Evolutionary conservation across 2,329 filamentous ascomycete genomes (phyloP), one percentile per base, ranked within the genome.

Genomic region (Clonostachys chloroleuca): DNA sequence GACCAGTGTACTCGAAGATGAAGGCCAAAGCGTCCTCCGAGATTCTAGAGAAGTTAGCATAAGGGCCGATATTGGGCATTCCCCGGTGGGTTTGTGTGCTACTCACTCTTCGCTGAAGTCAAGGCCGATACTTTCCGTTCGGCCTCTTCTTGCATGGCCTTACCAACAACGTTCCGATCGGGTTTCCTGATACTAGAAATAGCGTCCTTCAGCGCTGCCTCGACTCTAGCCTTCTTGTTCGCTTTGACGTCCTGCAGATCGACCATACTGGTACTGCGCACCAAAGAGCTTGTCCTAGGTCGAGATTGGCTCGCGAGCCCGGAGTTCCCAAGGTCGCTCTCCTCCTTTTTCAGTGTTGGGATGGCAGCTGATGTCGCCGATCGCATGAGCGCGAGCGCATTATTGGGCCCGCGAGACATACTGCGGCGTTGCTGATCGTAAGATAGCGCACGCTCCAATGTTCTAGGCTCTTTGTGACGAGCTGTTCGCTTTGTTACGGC

Each of bases 141-240:
- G 5, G 81, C 77, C 24, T 81, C 84, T 53, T 89, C 86, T 5
- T 78, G 81, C 48, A 87, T 73, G 36, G 81, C 77, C 56, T 83
- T 84, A 34, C 83, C 82, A 12, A 84, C 86, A 39, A 87, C 73
- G 18, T 81, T 77, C 42, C 89, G 80, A 57, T 92, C 91, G 1
- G 89, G 89, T 63, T 84, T 89, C 61, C 87, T 84, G 40, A 92
- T 63, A 10, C 83, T 78, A 6, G 79, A 80, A 44, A 94, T 92
- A 9, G 89, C 89, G 49, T 89, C 80, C 54, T 82, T 80, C 34
- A 92, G 66, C 57, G 91, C 84, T 30, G 83, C 80, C 43, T 89
- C 82, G 3, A 89, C 75, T 18, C 78, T 66, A 4, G 83, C 84
- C 59, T 86, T 85, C 61, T 81, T 87, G 56, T 72, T 81, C 34